A percentile compares a stretch with the other conserved stretches of the same genome.
These are phyloP conservation scores for Penicillium ucsense DNA, from an alignment of 495 filamentous ascomycete genomes.

Conservation along the genomic window DNA sequence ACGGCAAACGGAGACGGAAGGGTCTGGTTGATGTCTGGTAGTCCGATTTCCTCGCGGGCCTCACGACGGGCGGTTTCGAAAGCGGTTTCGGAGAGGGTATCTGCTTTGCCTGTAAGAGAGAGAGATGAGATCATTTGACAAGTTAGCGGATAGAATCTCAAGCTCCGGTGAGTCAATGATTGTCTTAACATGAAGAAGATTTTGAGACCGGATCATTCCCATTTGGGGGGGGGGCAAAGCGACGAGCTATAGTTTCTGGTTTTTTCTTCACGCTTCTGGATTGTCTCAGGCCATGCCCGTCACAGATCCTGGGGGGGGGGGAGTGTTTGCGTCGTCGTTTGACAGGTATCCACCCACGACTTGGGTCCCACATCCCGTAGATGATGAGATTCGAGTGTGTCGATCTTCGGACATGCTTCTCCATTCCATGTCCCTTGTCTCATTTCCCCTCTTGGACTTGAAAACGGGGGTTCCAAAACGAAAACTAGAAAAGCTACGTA, in stretches of 20 bases:
- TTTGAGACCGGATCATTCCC: no score
- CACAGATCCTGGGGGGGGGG: not conserved
- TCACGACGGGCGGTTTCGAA: constrained; percentile 78
- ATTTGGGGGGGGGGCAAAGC: no score
- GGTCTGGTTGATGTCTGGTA: constrained; percentile 53
- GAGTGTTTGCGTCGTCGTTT: no score
- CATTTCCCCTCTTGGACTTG: not conserved
- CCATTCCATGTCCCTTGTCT: not conserved
- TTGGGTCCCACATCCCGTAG: no score
- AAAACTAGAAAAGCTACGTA: constrained; percentile 24
- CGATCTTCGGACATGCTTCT: no score
- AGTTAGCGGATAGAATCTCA: not conserved
- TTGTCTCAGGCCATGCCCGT: not conserved
- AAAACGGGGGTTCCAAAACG: not conserved
- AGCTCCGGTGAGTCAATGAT: no score
- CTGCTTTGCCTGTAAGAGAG: constrained; percentile 35
- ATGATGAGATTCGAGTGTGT: no score
- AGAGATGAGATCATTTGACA: not conserved
- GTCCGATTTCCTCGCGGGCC: constrained; percentile 83
- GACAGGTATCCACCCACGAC: no score
- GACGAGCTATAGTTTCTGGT: not conserved
- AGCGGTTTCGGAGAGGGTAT: constrained; percentile 37
- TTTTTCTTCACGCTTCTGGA: not conserved
- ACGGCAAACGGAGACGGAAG: constrained; percentile 64
- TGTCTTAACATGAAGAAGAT: no score